A percentile compares a stretch with the other conserved stretches of the same genome.
phyloP scores from a whole-genome alignment of 179 eudicot species.

The Sideroxylon spinosum region DNA sequence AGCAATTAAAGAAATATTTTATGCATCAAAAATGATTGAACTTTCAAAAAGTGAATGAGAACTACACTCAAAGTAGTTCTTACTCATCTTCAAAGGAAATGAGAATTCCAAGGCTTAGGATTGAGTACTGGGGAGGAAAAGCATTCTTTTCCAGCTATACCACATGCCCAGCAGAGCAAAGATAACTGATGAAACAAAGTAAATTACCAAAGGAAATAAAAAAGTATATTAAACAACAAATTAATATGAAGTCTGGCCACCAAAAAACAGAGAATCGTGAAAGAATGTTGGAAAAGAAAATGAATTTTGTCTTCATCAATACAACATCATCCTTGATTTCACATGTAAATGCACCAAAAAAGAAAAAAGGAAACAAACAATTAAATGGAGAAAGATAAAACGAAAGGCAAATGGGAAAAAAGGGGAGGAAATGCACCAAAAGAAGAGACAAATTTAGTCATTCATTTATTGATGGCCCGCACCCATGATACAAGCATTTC shows the following conservation, averaged over 20 bases:
- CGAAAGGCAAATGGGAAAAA: not conserved
- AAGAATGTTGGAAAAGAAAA: not conserved
- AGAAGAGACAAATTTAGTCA: conserved; percentile 12
- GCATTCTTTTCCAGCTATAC: no score
- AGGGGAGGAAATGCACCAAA: not conserved
- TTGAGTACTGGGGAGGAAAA: no score
- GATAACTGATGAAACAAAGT: no score
- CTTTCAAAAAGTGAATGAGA: no score
- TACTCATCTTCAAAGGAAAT: no score
- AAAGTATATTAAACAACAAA: not conserved
- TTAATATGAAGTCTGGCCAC: no score
- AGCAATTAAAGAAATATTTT: no score
- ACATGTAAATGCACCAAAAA: not conserved
- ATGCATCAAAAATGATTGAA: no score
- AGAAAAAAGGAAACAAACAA: conserved; percentile 1
- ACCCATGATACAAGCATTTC: not conserved
- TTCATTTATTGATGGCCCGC: not conserved
- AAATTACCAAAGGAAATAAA: not conserved
- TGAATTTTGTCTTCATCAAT: not conserved
- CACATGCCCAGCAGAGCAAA: no score
- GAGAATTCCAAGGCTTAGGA: no score
- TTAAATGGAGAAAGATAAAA: not conserved
- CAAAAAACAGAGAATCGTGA: not conserved
- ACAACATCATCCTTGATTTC: not conserved
- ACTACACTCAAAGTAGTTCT: no score